Evolutionary conservation across 495 filamentous ascomycete genomes (phyloP), one percentile per base, ranked within the genome.

Genomic region (Aspergillus kassunensis): DNA sequence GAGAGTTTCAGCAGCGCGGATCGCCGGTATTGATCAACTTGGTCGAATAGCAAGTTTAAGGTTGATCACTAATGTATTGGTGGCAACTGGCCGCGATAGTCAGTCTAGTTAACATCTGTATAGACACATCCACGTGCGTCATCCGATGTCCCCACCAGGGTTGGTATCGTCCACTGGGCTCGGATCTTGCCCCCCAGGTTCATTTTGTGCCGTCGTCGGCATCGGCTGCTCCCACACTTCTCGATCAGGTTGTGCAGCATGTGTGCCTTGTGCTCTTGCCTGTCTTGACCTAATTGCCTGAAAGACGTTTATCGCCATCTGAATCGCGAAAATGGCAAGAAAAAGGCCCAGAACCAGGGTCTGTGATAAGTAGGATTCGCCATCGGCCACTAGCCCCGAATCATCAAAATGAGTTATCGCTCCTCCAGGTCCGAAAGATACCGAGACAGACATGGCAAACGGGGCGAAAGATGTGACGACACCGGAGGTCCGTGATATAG

Each of bases 401-500:
- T 49, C 46, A 11, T 18, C 48, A 23, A 41, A 49, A 6, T 41
- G 44, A 12, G 57, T 33, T 1, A 57, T 47, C 8, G 61, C 27
- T 4, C 47, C 47, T 11, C 58, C 46, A 20, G 63, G 51, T 39
- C 72, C 70, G 42, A 76, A 67, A 3, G 70, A 72, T n/a, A 76
- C 45, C 0, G 70, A 75, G 9, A 74, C 61, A 4, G 70, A 74
- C 54, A 75, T 62, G 20, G 69, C 59, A 23, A 71, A 70, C 16
- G 66, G 62, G 6, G 68, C 66, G 15, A 67, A 61, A 6, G 64
- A 65, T 0, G 67, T 68, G 23, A 70, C 49, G 4, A 70, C 43
- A 33, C 59, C 59, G 16, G 63, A 58, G 1, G 63, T 64, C 15
- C 25, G 65, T 33, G n/a, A 67, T 52, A n/a, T 63, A 25, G 16